A percentile compares a stretch with the other conserved stretches of the same genome.
Evolutionary conservation across 2,329 filamentous ascomycete species (phyloP).

Genomic region (Colletotrichum limetticola): DNA sequence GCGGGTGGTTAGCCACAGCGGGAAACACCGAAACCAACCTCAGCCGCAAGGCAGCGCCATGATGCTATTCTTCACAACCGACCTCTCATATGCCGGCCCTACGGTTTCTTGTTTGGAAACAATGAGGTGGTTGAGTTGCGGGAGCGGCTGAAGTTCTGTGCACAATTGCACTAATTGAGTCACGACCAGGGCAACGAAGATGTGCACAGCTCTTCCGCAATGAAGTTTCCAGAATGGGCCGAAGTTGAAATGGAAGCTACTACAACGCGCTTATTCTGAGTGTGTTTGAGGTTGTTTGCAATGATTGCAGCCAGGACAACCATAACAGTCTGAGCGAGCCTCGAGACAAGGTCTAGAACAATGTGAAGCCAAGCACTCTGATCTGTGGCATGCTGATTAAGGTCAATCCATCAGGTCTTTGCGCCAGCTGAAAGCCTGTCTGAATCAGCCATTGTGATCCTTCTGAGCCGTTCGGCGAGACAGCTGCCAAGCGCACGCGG

Average conservation of each 20-base stretch:
- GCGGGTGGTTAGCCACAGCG: not conserved
- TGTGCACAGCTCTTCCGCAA: conserved; percentile 22
- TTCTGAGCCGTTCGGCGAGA: not conserved
- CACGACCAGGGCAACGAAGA: not conserved
- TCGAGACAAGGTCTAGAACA: not conserved
- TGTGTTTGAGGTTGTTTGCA: conserved; percentile 3
- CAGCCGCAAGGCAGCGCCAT: conserved; percentile 14
- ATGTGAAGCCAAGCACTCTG: not conserved
- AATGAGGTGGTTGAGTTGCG: not conserved
- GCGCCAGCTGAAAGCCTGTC: conserved; percentile 2
- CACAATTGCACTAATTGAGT: conserved; percentile 5
- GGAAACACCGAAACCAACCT: not conserved
- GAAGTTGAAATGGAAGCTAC: not conserved
- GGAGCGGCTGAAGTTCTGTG: conserved; percentile 13
- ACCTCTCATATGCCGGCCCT: not conserved
- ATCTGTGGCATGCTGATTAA: conserved; percentile 6
- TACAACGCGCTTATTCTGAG: not conserved
- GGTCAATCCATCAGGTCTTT: conserved; percentile 4
- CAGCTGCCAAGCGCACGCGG: conserved; percentile 11
- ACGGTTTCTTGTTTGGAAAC: not conserved
- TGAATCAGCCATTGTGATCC: not conserved
- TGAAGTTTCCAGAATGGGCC: conserved; percentile 3
- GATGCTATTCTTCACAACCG: conserved; percentile 1
- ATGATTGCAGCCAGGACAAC: not conserved
- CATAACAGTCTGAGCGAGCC: conserved; percentile 14